phyloP scores from a whole-genome alignment of 2,329 filamentous ascomycete genomes.

The Westerdykella sp. region DNA sequence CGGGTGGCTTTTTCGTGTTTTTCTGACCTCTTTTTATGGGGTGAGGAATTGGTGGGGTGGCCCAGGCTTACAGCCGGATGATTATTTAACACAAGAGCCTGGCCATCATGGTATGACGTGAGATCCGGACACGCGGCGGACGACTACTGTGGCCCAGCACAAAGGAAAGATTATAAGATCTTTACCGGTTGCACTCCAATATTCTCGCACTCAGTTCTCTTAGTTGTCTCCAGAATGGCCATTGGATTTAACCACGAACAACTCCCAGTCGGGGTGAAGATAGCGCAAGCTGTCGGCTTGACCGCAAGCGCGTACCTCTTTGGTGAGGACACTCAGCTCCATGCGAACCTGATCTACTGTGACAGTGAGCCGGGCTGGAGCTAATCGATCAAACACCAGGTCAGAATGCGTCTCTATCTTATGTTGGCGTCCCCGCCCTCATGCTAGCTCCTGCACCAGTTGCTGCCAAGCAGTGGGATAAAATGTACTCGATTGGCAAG shows the following conservation, averaged over 20 bases:
- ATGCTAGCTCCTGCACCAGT: conserved; percentile 51
- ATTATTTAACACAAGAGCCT: too few relatives aligned
- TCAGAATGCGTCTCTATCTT: conserved; percentile 35
- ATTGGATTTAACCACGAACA: conserved; percentile 16
- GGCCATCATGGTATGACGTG: too few relatives aligned
- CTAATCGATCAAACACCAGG: conserved; percentile 15
- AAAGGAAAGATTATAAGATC: too few relatives aligned
- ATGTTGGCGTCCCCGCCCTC: conserved; percentile 47
- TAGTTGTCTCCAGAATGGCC: conserved; percentile 13
- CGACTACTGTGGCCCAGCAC: too few relatives aligned
- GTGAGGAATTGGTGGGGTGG: too few relatives aligned
- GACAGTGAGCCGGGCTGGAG: not conserved
- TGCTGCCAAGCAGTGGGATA: conserved; percentile 52
- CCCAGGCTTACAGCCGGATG: too few relatives aligned
- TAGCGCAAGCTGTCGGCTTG: conserved; percentile 48
- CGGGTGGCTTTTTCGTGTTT: too few relatives aligned
- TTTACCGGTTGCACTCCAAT: too few relatives aligned
- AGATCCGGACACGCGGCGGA: too few relatives aligned
- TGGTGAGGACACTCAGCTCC: conserved; percentile 23
- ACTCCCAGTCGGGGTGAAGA: conserved; percentile 34
- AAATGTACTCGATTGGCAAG: conserved; percentile 39
- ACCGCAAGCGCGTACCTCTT: conserved; percentile 45
- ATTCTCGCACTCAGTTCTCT: not conserved
- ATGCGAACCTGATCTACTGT: not conserved
- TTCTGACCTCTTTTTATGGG: too few relatives aligned